phyloP scores from a whole-genome alignment of 306 rosid species.

The Gleditsia sinensis region DNA sequence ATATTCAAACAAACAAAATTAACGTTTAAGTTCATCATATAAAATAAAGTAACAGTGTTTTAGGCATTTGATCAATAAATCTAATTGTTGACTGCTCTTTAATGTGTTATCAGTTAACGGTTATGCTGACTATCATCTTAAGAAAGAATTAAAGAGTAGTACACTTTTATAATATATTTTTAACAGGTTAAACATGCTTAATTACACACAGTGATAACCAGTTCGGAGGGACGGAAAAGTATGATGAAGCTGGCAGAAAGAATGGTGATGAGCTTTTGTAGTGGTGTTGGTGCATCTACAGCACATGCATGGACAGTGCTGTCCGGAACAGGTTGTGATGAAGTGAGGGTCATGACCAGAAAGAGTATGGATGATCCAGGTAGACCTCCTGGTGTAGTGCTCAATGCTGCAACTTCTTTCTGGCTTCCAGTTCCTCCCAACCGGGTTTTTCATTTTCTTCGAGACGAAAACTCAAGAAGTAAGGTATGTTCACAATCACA shows the following conservation, averaged over 20 bases:
- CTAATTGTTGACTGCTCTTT: too few species aligned
- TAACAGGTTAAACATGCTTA: too few species aligned
- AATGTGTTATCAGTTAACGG: too few species aligned
- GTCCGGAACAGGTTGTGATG: constrained; percentile 53
- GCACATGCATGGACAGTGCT: constrained; percentile 85
- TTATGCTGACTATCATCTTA: too few species aligned
- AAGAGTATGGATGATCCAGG: constrained; percentile 67
- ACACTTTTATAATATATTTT: too few species aligned
- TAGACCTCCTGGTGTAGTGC: constrained; percentile 61
- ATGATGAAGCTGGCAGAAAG: constrained; percentile 71
- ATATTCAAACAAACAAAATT: too few species aligned
- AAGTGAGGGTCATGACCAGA: constrained; percentile 65
- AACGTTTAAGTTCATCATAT: too few species aligned
- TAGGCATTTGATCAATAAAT: too few species aligned
- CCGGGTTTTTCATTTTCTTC: constrained; percentile 61
- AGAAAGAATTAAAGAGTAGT: too few species aligned
- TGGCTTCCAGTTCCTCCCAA: constrained; percentile 65
- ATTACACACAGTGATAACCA: constrained; percentile 60
- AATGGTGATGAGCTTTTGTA: constrained; percentile 63
- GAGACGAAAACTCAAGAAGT: constrained; percentile 52
- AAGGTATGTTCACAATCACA: too few species aligned
- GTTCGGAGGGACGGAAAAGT: constrained; percentile 57
- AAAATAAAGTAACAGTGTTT: too few species aligned
- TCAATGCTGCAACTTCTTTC: constrained; percentile 77
- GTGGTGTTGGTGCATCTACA: constrained; percentile 66